phyloP scores from a whole-genome alignment of 2,329 filamentous ascomycete species.

The Fusarium siculi region DNA sequence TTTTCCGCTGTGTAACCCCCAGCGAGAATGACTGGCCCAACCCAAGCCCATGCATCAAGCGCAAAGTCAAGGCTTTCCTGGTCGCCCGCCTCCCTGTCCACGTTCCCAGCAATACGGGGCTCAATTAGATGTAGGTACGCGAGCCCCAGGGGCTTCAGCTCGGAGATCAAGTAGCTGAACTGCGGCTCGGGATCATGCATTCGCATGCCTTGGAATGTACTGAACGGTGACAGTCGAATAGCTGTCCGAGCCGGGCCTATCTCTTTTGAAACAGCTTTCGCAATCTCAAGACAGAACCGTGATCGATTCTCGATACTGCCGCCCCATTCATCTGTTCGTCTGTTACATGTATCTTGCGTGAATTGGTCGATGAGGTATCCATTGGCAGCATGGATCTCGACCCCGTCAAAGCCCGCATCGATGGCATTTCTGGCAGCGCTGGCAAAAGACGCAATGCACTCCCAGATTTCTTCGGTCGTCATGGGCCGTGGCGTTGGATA shows the following conservation, averaged over 20 bases:
- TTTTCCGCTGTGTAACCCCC: constrained; percentile 46
- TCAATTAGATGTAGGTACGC: constrained; percentile 72
- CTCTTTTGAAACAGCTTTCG: constrained; percentile 51
- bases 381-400: constrained; percentile 25
- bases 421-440: constrained; percentile 5
- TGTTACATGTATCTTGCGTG: constrained; percentile 49
- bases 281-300: constrained; percentile 58
- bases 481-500: neutral
- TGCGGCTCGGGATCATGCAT: constrained; percentile 69
- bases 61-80: constrained; percentile 46
- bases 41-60: constrained; percentile 44
- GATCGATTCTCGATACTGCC: constrained; percentile 62
- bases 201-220: constrained; percentile 69
- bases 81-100: constrained; percentile 51
- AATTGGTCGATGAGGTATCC: constrained; percentile 23
- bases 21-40: constrained; percentile 47
- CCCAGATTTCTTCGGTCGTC: neutral
- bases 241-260: constrained; percentile 63
- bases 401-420: constrained; percentile 6
- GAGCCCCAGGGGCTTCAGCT: constrained; percentile 63
- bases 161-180: constrained; percentile 66
- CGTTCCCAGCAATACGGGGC: constrained; percentile 59
- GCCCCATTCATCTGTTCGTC: constrained; percentile 64
- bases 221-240: constrained; percentile 69
- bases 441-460: constrained; percentile 5